Base-by-base conservation (phyloP, 495 filamentous ascomycete species). In the Penicillium samsonianum region DNA sequence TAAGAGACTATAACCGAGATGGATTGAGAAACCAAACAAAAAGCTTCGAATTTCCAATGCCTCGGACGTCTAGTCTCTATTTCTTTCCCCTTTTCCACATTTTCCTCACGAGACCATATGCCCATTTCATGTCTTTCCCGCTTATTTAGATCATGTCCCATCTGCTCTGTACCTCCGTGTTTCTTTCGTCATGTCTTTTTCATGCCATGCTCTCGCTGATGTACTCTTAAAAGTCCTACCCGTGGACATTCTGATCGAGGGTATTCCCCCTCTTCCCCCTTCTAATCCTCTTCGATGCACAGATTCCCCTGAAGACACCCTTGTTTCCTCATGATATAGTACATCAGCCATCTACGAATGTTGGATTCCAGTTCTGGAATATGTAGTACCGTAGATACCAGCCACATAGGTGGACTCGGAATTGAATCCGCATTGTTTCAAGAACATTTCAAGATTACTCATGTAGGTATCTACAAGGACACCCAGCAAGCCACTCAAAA, bases 61-160 rank as follows among this genome's bases (percentile, higher is more conserved):
- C 48, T 33, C 52, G 19, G 45, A 45, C 42, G 46, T 49, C 51
- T 50, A 43, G 38, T 59, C 42, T 31, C 47, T 47, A 33, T 37
- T 52, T 26, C 49, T 55, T 40, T 28, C 20, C 22, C 19, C 55
- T 14, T n/a, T 45, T 23, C 53, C 47, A 26, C 56, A 60, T 57
- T 62, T 62, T 58, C 55, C 55, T 70, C 62, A 73, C 70, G 70
- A 68, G 68, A 71, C 53, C 62, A 67, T 70, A 73, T 73, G 70
- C 70, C 63, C 63, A 49, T 67, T 68, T 65, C 65, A 69, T 67
- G 62, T 67, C 58, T 64, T 64, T 64, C 42, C 41, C 61, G 55
- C 57, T 59, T 62, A 43, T 64, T 45, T 69, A 69, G 66, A 67
- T 67, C 67, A 71, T 65, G 57, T 55, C 64, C 50, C 50, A 40